These are phyloP conservation scores for Scheffersomyces parashehatae DNA, from an alignment of 1,139 yeast species.

Conservation along the genomic window DNA sequence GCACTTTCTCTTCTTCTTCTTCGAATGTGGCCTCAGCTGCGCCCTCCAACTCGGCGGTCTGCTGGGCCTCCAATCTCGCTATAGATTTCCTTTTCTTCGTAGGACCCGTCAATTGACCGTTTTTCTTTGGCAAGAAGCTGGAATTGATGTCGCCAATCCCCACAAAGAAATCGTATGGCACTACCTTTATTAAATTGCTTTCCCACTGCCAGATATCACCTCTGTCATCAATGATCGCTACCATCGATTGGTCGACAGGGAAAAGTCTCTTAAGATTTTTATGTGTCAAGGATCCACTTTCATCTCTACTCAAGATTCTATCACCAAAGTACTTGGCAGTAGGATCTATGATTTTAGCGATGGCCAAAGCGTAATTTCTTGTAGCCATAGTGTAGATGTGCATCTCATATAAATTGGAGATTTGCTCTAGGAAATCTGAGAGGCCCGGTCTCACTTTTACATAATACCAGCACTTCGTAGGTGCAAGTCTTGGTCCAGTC, in stretches of 20 bases:
- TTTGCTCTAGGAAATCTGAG: conserved; percentile 62
- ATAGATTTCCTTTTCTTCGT: conserved; percentile 60
- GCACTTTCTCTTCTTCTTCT: conserved; percentile 14
- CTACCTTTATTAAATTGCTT: conserved; percentile 83
- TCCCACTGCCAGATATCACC: conserved; percentile 99
- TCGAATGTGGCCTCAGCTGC: conserved; percentile 11
- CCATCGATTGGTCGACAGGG: conserved; percentile 97
- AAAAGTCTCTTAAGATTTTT: conserved; percentile 85
- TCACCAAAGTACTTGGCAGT: conserved; percentile 85
- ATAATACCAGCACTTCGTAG: conserved; percentile 78
- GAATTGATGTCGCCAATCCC: conserved; percentile 98
- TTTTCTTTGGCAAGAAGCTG: conserved; percentile 82
- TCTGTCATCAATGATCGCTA: conserved; percentile 92
- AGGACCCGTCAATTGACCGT: conserved; percentile 69
- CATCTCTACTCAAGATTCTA: conserved; percentile 88
- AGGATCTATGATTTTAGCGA: conserved; percentile 91
- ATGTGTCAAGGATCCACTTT: conserved; percentile 89
- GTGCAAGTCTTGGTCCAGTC: conserved; percentile 58
- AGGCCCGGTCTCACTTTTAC: conserved; percentile 92
- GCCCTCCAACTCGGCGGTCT: conserved; percentile 25
- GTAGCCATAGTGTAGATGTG: conserved; percentile 99
- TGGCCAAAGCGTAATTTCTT: conserved; percentile 84
- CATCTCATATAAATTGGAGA: conserved; percentile 73
- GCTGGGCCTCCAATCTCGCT: conserved; percentile 45
- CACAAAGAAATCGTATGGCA: conserved; percentile 93